A percentile compares a stretch with the other conserved stretches of the same genome.
Evolutionary conservation across 2,329 filamentous ascomycete species (phyloP).

Genomic region (Aspergillus ruber): DNA sequence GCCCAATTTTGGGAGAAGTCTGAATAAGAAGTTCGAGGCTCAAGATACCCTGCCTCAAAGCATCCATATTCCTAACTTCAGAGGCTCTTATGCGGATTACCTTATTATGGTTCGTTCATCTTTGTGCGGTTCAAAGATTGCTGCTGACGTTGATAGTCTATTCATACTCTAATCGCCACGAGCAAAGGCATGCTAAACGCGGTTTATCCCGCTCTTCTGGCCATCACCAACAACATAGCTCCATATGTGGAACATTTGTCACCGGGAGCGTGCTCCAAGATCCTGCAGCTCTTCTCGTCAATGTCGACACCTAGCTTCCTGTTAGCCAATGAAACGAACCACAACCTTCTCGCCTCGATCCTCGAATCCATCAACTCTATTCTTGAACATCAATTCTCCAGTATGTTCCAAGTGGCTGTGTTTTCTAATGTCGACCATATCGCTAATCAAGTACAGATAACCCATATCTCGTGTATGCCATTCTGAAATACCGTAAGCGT

Average conservation of each 20-base stretch:
- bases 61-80: constrained; percentile 77
- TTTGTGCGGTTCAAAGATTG: neutral
- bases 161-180: constrained; percentile 83
- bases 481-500: constrained; percentile 71
- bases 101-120: constrained; percentile 62
- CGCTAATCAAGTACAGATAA: constrained; percentile 55
- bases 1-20: constrained; percentile 76
- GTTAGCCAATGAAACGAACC: constrained; percentile 85
- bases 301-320: constrained; percentile 94
- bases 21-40: constrained; percentile 82
- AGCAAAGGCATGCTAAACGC: constrained; percentile 86
- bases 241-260: constrained; percentile 76
- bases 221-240: constrained; percentile 88
- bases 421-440: neutral
- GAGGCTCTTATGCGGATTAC: constrained; percentile 87
- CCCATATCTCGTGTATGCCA: constrained; percentile 68
- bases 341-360: constrained; percentile 70
- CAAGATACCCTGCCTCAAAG: constrained; percentile 79
- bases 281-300: constrained; percentile 80
- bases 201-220: constrained; percentile 84
- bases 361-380: constrained; percentile 86
- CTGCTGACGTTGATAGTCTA: constrained; percentile 54
- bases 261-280: constrained; percentile 66
- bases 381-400: constrained; percentile 77
- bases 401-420: constrained; percentile 44